phyloP scores from a whole-genome alignment of 345 rosid genomes.

The Eucalyptus cloeziana region DNA sequence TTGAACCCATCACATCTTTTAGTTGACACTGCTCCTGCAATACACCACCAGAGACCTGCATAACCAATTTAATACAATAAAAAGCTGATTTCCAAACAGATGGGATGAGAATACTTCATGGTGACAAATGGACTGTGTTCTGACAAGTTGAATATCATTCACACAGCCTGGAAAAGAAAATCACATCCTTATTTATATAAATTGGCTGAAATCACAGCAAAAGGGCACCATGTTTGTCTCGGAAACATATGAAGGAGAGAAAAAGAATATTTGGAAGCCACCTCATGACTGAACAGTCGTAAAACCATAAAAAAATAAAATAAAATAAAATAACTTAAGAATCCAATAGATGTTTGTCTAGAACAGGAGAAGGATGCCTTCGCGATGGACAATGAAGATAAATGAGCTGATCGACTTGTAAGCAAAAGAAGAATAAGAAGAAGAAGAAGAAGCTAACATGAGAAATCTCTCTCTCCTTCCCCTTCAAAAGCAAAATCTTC shows the following conservation, averaged over 20 bases:
- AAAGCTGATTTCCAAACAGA: background rate
- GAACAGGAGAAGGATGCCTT: background rate
- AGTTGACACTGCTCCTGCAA: constrained; percentile 17
- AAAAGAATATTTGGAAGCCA: background rate
- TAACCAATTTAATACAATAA: background rate
- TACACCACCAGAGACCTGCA: constrained; percentile 11
- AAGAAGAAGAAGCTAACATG: constrained; percentile 20
- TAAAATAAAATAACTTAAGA: background rate
- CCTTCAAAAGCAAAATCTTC: constrained; percentile 48
- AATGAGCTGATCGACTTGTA: background rate
- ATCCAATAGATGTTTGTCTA: background rate
- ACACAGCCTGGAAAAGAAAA: background rate
- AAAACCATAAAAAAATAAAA: background rate
- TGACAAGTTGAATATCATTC: background rate
- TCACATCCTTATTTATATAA: background rate
- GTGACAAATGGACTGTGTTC: background rate
- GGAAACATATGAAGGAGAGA: background rate
- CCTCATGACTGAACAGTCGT: background rate
- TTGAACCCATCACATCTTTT: constrained; percentile 13
- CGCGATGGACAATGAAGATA: background rate
- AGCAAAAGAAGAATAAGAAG: background rate
- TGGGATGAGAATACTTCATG: background rate
- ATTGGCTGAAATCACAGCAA: background rate
- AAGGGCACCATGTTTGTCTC: background rate
- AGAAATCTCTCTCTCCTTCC: constrained; percentile 49